These are phyloP conservation scores for Bryoglossum gracile DNA, from an alignment of 495 filamentous ascomycete genomes.

Conservation along the genomic window DNA sequence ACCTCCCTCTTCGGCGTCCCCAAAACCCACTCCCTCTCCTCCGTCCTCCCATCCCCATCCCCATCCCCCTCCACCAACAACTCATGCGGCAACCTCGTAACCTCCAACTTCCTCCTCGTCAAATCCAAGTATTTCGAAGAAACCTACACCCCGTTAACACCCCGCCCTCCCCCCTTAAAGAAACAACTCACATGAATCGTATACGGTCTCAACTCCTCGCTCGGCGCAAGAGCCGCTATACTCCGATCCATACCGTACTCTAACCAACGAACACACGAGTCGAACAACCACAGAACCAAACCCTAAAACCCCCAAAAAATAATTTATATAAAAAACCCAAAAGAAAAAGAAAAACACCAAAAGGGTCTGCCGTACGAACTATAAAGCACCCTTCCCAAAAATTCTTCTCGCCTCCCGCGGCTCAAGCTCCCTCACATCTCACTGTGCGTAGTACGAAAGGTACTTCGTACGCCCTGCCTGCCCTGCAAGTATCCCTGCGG, in stretches of 20 bases:
- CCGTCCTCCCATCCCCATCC: conserved; percentile 38
- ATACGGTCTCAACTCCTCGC: conserved; percentile 39
- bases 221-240: background rate
- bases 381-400: no score
- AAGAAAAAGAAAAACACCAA: no score
- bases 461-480: no score
- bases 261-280: no score
- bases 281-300: no score
- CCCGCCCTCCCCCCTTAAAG: background rate
- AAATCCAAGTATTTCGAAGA: conserved; percentile 44
- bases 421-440: no score
- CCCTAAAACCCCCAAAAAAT: no score
- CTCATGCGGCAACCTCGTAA: conserved; percentile 47
- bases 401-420: no score
- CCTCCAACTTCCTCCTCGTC: conserved; percentile 47
- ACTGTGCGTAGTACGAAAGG: no score
- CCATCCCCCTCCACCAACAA: conserved; percentile 30
- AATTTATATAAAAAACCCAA: no score
- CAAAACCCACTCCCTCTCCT: conserved; percentile 38
- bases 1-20: conserved; percentile 36
- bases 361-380: no score
- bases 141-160: conserved; percentile 28
- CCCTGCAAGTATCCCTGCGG: no score
- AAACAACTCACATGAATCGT: conserved; percentile 39
- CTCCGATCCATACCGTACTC: conserved; percentile 1